Conservation (phyloP, 2,329 filamentous ascomycete species). For the Microdochium paspali region DNA sequence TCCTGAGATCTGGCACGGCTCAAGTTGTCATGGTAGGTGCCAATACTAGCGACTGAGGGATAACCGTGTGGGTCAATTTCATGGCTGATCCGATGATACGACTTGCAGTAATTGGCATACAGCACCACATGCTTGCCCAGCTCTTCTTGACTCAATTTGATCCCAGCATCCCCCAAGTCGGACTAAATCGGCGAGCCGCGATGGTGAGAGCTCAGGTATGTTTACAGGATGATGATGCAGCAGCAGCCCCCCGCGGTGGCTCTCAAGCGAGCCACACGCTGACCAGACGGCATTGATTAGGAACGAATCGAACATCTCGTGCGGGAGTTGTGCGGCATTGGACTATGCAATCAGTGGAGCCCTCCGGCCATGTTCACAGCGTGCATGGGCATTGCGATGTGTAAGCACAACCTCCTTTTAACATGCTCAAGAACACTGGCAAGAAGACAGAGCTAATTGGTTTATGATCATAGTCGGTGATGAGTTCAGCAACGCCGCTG, state of each 20-base stretch:
- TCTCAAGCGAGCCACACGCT: too few relatives aligned
- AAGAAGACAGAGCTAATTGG: not conserved
- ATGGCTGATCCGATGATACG: conserved; percentile 1
- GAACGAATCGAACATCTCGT: conserved; percentile 35
- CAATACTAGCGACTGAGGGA: not conserved
- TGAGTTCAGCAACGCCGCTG: conserved; percentile 31
- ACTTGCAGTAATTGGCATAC: conserved; percentile 42
- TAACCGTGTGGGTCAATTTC: not conserved
- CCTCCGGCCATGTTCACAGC: conserved; percentile 47
- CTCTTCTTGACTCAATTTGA: conserved; percentile 49
- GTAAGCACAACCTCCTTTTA: conserved; percentile 17
- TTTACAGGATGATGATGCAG: not conserved
- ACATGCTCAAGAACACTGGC: not conserved
- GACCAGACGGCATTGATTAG: conserved; percentile 16
- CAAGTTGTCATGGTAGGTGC: conserved; percentile 39
- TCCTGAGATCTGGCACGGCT: conserved; percentile 48
- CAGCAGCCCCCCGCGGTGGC: too few relatives aligned
- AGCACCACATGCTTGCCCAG: conserved; percentile 48
- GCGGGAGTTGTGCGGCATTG: conserved; percentile 48
- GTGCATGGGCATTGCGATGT: conserved; percentile 45
- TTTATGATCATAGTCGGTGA: conserved; percentile 28
- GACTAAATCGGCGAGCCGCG: conserved; percentile 24
- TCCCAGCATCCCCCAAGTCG: conserved; percentile 40
- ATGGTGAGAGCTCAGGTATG: conserved; percentile 29
- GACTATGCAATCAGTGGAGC: conserved; percentile 42